phyloP scores from a whole-genome alignment of 768 basidiomycete genomes.

The Naganishia vaughanmartiniae region DNA sequence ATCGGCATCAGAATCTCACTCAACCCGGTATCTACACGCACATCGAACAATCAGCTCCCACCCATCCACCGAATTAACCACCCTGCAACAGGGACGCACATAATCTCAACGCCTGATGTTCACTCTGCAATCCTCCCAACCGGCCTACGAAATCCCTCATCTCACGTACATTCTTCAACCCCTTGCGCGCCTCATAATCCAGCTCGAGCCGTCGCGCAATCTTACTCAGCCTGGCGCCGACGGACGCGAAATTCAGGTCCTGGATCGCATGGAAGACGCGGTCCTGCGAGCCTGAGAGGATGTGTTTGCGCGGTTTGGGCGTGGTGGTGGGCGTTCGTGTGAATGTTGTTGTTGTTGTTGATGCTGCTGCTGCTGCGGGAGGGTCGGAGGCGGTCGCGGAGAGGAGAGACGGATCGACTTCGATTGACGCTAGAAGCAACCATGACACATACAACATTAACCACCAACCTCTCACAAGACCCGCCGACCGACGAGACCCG shows the following conservation, averaged over 20 bases:
- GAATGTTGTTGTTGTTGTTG: background rate
- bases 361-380: conserved; percentile 23
- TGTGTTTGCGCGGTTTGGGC: conserved; percentile 86
- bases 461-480: background rate
- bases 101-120: conserved; percentile 78
- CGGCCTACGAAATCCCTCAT: conserved; percentile 89
- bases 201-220: conserved; percentile 82
- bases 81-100: conserved; percentile 61
- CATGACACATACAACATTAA: no score
- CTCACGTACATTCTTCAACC: conserved; percentile 86
- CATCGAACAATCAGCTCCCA: background rate
- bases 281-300: conserved; percentile 73
- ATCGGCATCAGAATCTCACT: conserved; percentile 86
- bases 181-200: conserved; percentile 84
- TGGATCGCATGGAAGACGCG: conserved; percentile 76
- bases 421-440: conserved; percentile 51
- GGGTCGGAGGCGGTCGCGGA: conserved; percentile 21
- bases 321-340: conserved; percentile 43
- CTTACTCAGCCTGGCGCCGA: conserved; percentile 75
- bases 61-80: background rate
- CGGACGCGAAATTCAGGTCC: conserved; percentile 86
- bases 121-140: conserved; percentile 83
- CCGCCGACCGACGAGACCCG: background rate
- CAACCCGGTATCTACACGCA: conserved; percentile 75
- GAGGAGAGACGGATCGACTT: conserved; percentile 52